Evolutionary conservation across 2,329 filamentous ascomycete genomes (phyloP).

Genomic region (Chrysoporthe puriensis): DNA sequence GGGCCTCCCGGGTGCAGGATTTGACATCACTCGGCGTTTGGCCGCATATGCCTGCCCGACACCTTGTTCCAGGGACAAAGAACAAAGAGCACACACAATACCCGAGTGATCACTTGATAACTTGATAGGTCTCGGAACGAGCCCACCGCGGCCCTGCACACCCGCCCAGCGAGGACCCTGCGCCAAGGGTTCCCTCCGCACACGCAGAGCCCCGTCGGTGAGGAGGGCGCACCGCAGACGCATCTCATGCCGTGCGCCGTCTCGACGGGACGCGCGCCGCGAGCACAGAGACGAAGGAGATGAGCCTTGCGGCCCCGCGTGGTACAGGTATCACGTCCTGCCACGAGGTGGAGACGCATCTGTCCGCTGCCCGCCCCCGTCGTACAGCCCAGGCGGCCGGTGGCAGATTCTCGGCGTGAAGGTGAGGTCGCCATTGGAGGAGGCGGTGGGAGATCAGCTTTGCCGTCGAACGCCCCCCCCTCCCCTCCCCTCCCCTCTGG

Average conservation of each 20-base stretch:
- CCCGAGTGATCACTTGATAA: neutral
- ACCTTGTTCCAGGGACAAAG: neutral
- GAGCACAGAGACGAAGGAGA: neutral
- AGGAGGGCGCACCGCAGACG: neutral
- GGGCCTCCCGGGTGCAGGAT: too few species aligned
- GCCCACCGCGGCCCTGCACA: neutral
- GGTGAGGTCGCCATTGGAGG: neutral
- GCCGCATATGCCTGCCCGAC: too few species aligned
- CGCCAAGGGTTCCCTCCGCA: neutral
- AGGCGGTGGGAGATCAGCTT: neutral
- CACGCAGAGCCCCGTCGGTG: neutral
- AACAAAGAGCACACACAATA: neutral
- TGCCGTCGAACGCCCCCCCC: too few species aligned
- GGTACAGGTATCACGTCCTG: neutral
- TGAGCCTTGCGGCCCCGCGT: neutral
- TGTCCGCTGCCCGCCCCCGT: slow-evolving; percentile 6
- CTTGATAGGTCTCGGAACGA: neutral
- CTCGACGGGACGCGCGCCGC: neutral
- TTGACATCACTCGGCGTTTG: too few species aligned
- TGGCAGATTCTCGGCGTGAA: neutral
- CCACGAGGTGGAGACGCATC: slow-evolving; percentile 22
- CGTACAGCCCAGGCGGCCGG: slow-evolving; percentile 9
- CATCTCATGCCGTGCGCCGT: neutral
- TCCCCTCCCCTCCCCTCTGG: too few species aligned
- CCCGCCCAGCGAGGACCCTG: neutral